These are phyloP conservation scores for Yamadazyma triangularis DNA, from an alignment of 1,139 yeast species.

Conservation along the genomic window DNA sequence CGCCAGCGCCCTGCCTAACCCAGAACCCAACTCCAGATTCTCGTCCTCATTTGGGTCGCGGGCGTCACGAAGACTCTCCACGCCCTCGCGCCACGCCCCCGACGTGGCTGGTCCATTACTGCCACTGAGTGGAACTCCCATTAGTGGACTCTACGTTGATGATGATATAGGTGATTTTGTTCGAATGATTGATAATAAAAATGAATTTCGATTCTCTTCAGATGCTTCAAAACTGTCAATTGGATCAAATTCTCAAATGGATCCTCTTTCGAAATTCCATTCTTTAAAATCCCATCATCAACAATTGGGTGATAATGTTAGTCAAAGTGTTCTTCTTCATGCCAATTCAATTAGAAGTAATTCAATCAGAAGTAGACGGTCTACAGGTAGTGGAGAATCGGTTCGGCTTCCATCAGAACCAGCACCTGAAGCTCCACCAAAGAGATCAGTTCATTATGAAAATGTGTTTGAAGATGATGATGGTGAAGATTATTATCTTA, in stretches of 20 bases:
- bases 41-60: slow-evolving; percentile 57
- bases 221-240: slow-evolving; percentile 2
- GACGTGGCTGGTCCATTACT: too few species aligned
- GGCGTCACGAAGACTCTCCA: slow-evolving; percentile 40
- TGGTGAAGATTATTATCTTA: slow-evolving; percentile 23
- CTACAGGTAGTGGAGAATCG: slow-evolving; percentile 27
- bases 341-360: slow-evolving; percentile 6
- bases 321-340: slow-evolving; percentile 36
- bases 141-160: slow-evolving; percentile 46
- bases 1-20: too few species aligned
- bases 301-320: slow-evolving; percentile 50
- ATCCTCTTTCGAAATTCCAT: slow-evolving; percentile 36
- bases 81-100: too few species aligned
- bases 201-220: slow-evolving; percentile 38
- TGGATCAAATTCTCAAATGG: slow-evolving; percentile 12
- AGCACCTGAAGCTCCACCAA: slow-evolving; percentile 36
- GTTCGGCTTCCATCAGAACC: slow-evolving; percentile 40
- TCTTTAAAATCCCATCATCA: slow-evolving; percentile 38
- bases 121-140: too few species aligned
- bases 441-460: slow-evolving; percentile 36
- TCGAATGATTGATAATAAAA: slow-evolving; percentile 68
- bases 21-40: slow-evolving; percentile 49
- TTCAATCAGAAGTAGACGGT: slow-evolving; percentile 26
- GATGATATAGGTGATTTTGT: slow-evolving; percentile 82
- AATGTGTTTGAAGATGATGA: slow-evolving; percentile 53